Conservation (phyloP, 805 yeast species). For the Wickerhamiella brachini region DNA sequence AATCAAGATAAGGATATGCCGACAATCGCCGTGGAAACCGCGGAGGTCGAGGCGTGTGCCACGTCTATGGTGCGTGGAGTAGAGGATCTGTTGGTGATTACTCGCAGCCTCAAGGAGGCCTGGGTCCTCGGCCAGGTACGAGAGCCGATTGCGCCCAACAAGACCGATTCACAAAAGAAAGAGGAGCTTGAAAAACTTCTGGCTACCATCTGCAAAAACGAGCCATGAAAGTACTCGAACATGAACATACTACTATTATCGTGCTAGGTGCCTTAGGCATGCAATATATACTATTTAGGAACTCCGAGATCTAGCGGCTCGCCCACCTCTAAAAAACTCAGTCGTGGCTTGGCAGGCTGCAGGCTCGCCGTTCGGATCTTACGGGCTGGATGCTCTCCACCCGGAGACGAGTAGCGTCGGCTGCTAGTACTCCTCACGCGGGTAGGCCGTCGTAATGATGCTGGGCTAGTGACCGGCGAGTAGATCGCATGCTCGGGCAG, state of each 20-base stretch:
- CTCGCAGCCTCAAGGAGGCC: slow-evolving; percentile 29
- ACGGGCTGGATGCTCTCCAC: neutral
- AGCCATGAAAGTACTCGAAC: neutral
- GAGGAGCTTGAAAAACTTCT: neutral
- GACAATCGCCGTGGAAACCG: slow-evolving; percentile 27
- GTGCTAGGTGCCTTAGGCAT: too few species aligned
- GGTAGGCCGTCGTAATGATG: neutral
- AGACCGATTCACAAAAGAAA: slow-evolving; percentile 2
- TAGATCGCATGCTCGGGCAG: neutral
- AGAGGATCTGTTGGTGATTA: slow-evolving; percentile 27
- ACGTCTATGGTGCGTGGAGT: slow-evolving; percentile 24
- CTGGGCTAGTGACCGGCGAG: neutral
- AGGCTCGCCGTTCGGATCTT: slow-evolving; percentile 14
- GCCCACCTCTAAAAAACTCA: neutral
- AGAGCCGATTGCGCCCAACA: neutral
- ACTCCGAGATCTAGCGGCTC: neutral
- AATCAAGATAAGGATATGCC: slow-evolving; percentile 21
- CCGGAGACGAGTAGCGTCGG: slow-evolving; percentile 5
- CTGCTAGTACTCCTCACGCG: slow-evolving; percentile 2
- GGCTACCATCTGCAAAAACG: neutral
- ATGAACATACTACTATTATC: too few species aligned
- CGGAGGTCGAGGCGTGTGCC: slow-evolving; percentile 27
- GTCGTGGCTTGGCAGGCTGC: slow-evolving; percentile 8
- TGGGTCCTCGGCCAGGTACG: slow-evolving; percentile 30
- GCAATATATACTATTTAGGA: neutral